Conservation (phyloP, 1,139 yeast species). For the Nakaseomyces kungkrabaensis region DNA sequence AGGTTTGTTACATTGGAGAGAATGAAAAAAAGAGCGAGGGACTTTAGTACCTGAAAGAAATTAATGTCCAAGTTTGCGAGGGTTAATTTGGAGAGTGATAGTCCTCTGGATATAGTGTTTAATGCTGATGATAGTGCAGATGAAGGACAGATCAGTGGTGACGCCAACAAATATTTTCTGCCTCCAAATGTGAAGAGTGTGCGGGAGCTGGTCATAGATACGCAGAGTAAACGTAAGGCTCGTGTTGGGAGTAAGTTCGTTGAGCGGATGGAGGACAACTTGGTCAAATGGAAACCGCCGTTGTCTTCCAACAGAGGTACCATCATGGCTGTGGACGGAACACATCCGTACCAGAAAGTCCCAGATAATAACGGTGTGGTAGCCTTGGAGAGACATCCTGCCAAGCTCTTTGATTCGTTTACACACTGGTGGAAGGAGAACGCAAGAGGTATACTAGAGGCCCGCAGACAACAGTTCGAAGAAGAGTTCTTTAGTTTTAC, state of each 20-base stretch:
- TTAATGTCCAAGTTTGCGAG: constrained; percentile 1
- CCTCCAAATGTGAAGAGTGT: constrained; percentile 13
- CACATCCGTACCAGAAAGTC: constrained; percentile 18
- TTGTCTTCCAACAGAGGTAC: constrained; percentile 32
- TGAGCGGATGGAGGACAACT: constrained; percentile 41
- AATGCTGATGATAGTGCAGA: not conserved
- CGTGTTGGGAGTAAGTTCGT: constrained; percentile 31
- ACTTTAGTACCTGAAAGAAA: no score
- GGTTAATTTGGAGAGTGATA: not conserved
- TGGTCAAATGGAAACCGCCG: constrained; percentile 45
- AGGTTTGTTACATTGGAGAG: no score
- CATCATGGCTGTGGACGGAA: constrained; percentile 19
- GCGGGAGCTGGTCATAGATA: constrained; percentile 25
- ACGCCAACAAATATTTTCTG: not conserved
- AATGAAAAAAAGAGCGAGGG: no score
- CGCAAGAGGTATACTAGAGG: constrained; percentile 1
- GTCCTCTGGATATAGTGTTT: constrained; percentile 1
- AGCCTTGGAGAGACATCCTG: not conserved
- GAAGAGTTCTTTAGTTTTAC: not conserved
- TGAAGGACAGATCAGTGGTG: not conserved
- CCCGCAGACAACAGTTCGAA: not conserved
- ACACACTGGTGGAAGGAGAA: constrained; percentile 6
- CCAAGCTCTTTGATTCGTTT: constrained; percentile 2
- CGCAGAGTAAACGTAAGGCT: constrained; percentile 23
- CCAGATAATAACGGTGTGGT: not conserved